Base-by-base conservation (phyloP, 2,329 filamentous ascomycete genomes). In the Colletotrichum theobromicola region DNA sequence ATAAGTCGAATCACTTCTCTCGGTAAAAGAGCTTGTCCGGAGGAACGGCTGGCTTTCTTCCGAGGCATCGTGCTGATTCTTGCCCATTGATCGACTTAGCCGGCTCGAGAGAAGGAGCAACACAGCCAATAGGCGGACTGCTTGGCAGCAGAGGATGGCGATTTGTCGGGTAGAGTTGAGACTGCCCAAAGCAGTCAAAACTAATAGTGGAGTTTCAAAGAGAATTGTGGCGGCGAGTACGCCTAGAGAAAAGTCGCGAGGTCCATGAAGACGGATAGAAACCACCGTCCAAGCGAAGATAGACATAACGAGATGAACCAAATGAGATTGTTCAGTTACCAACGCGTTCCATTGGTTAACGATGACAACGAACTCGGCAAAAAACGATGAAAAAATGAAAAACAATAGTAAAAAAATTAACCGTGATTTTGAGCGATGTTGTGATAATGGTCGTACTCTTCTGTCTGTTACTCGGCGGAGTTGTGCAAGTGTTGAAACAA, bases 1-100 rank as follows among this genome's bases (percentile, higher is more conserved):
- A 1, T 26, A 53, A 15, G n/a, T 37, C 18, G 18, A n/a, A 10
- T 24, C 2, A n/a, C 18, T 6, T 64, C 68, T 7, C 42, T 50
- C 7, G 34, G 26, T 60, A 13, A 9, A 32, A 0, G 50, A 28
- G 7, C 9, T 42, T 4, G 30, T 12, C 10, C 21, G 15, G 9
- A 75, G 60, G 9, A 75, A 53, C 1, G 73, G 73, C 9, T 58
- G 64, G 26, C 50, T 60, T 46, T 73, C 70, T 24, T 64, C 66
- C 2, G 58, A 64, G 5, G 10, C 5, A 8, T 13, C 16, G 15
- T 26, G 13, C 2, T 34, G 21, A 2, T 32, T 55, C 15, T 15
- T 55, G 10, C 3, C 12, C 9, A 1, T 4, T 21, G 15, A 34
- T 13, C 7, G 28, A 13, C 55, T 37, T 12, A 24, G 7, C 8